Conservation (phyloP, 768 basidiomycete species). For the Piloderma croceum region DNA sequence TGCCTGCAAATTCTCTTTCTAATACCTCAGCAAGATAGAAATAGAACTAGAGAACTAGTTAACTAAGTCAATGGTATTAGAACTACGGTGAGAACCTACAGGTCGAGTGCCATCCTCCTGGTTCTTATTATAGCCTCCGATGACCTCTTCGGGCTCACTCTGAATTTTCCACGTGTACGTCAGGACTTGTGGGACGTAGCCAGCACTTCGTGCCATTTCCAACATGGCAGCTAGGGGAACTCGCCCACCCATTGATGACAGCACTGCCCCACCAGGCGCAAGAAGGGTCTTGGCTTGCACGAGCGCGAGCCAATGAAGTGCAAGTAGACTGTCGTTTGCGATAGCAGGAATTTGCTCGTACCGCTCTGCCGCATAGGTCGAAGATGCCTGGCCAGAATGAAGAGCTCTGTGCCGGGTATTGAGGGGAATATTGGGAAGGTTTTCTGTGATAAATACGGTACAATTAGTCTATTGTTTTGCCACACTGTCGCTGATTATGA, state of each 20-base stretch:
- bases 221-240: constrained; percentile 1
- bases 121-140: constrained; percentile 2
- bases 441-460: too few species aligned
- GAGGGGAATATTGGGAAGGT: constrained; percentile 1
- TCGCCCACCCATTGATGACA: constrained; percentile 3
- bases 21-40: constrained; percentile 1
- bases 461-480: too few species aligned
- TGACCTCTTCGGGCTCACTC: constrained; percentile 3
- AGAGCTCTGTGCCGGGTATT: not conserved
- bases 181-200: not conserved
- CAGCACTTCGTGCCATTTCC: not conserved
- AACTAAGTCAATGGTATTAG: not conserved
- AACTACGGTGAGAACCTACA: not conserved
- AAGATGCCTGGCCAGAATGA: not conserved
- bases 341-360: constrained; percentile 1
- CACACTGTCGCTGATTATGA: too few species aligned
- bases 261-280: not conserved
- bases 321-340: constrained; percentile 1
- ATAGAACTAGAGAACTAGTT: not conserved
- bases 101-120: constrained; percentile 1
- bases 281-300: not conserved
- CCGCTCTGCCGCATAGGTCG: constrained; percentile 1
- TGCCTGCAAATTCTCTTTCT: not conserved
- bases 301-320: constrained; percentile 1
- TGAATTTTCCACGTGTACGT: constrained; percentile 3